These are phyloP conservation scores for Diplodia mutila DNA, from an alignment of 2,329 filamentous ascomycete genomes.

Conservation along the genomic window DNA sequence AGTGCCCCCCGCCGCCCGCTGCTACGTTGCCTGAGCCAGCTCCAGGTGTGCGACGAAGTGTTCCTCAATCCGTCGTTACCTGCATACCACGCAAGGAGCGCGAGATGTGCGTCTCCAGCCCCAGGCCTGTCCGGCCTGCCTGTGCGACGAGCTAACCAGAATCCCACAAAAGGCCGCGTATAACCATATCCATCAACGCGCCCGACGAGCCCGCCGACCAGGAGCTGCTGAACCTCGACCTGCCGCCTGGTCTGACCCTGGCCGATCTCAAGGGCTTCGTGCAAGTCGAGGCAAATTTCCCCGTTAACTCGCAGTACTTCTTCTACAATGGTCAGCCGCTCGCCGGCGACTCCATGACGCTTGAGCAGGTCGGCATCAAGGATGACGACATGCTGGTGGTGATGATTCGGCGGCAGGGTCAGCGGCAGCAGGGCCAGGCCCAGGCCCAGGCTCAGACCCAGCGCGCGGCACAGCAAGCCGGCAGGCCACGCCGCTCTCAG, in stretches of 20 bases:
- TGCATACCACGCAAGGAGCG: slow-evolving; percentile 43
- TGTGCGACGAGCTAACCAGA: slow-evolving; percentile 38
- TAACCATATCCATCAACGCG: slow-evolving; percentile 83
- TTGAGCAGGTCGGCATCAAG: slow-evolving; percentile 77
- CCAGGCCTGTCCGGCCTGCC: slow-evolving; percentile 28
- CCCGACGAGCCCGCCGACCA: slow-evolving; percentile 68
- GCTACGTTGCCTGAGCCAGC: slow-evolving; percentile 17
- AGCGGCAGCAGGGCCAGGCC: slow-evolving; percentile 16
- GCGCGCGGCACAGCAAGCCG: neutral
- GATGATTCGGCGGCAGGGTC: slow-evolving; percentile 60
- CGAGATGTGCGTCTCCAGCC: slow-evolving; percentile 40
- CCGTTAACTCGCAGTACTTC: slow-evolving; percentile 75
- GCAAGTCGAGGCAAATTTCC: slow-evolving; percentile 78
- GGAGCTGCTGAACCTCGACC: slow-evolving; percentile 79
- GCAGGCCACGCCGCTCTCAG: slow-evolving; percentile 2
- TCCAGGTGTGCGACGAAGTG: slow-evolving; percentile 15
- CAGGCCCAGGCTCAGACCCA: neutral
- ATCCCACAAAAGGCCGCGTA: slow-evolving; percentile 66
- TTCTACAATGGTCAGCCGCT: slow-evolving; percentile 89
- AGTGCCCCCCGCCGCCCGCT: slow-evolving; percentile 1
- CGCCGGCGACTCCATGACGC: slow-evolving; percentile 74
- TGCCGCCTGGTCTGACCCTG: slow-evolving; percentile 80
- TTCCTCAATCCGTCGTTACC: slow-evolving; percentile 38
- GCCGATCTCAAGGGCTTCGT: slow-evolving; percentile 86
- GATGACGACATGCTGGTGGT: slow-evolving; percentile 94